These are phyloP conservation scores for Mortierella alpina DNA, from an alignment of 192 early-diverging fungal genomes.

Conservation along the genomic window DNA sequence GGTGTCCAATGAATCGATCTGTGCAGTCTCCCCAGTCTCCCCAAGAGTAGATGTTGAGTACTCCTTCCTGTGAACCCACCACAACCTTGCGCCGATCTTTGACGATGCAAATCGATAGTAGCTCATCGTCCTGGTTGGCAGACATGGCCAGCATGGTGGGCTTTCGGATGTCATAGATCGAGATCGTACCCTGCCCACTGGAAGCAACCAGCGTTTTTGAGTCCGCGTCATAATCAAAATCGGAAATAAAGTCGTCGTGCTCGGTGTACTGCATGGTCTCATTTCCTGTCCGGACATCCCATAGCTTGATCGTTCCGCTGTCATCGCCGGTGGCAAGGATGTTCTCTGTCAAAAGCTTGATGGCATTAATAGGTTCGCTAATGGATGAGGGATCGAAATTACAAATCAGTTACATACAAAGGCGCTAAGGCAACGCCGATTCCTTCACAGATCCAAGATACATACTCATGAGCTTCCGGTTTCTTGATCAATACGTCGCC, in stretches of 20 bases:
- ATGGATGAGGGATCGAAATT: background rate
- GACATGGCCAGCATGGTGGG: conserved; percentile 85
- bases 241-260: conserved; percentile 94
- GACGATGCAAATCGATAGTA: conserved; percentile 83
- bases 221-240: conserved; percentile 76
- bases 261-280: conserved; percentile 82
- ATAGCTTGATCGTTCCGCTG: conserved; percentile 89
- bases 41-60: conserved; percentile 88
- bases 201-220: conserved; percentile 83
- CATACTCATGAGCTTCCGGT: conserved; percentile 86
- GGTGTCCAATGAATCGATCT: conserved; percentile 96
- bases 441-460: background rate
- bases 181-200: conserved; percentile 92
- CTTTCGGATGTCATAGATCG: conserved; percentile 93
- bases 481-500: conserved; percentile 79
- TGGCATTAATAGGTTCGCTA: conserved; percentile 83
- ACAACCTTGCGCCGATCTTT: conserved; percentile 86
- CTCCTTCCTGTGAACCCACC: conserved; percentile 92
- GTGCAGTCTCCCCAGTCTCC: conserved; percentile 93
- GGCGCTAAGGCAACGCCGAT: background rate
- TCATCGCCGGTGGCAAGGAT: conserved; percentile 95
- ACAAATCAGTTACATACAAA: background rate
- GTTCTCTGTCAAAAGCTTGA: conserved; percentile 77
- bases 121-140: conserved; percentile 95
- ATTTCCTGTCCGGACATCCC: conserved; percentile 88